Base-by-base conservation (phyloP, 1,284 basidiomycete species). In the Anthracocystis walkeri region DNA sequence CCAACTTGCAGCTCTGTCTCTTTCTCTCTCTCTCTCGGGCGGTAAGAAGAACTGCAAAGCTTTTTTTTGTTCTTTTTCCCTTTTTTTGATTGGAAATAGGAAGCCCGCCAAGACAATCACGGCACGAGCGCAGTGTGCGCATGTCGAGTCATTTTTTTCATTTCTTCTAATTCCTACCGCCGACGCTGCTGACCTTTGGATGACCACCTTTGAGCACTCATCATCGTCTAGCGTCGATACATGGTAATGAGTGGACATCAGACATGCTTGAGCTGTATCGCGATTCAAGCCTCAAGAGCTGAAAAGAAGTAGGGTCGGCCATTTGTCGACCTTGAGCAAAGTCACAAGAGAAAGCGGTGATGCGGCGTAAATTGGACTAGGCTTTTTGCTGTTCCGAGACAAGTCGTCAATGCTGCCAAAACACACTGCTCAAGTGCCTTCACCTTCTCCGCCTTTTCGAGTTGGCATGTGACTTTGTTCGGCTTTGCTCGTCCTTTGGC, bases 1-100 rank as follows among this genome's bases (percentile, higher is more conserved):
- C 33, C 7, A 35, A 5, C 33, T 35, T 52, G 20, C 33, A 35
- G 33, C 33, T n/a, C 41, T 16, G 11, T 41, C 16, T 41, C 40
- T 41, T n/a, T 44, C 21, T n/a, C 8, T 44, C 8, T 44, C 25
- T 51, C 21, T 65, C 58, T 71, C 68, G 68, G 46, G 63, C 68
- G 68, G 55, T 65, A 71, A 71, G 68, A 71, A 71, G 68, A 65
- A 55, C 49, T 53, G 5, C 12, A 23, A 31, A 25, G 25, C 14
- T n/a, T 35, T 18, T 25, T 38, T 18, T 52, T 33, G 35, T 56
- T 46, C 31, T 25, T 41, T 60, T 45, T 58, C 45, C 38, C 20
- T 41, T 27, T 23, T 29, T 25, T 27, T 21, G 40, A 23, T 42
- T 23, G 25, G 50, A 58, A 65, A 56, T 48, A 14, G 12, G 25